Conservation (phyloP, 1,284 basidiomycete genomes). For the Afroboletus lepidellus region DNA sequence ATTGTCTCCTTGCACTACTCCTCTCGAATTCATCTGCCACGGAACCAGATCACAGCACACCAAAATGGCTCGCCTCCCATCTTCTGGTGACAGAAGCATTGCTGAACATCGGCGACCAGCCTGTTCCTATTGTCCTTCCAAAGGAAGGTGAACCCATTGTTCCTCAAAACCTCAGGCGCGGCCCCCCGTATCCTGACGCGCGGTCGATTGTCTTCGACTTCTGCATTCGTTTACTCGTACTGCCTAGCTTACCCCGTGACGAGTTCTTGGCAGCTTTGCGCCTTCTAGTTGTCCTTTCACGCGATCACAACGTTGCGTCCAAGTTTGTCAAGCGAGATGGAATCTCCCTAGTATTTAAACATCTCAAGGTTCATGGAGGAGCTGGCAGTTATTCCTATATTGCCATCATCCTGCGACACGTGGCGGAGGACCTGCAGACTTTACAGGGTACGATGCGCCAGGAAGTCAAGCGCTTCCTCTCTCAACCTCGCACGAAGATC, state of each 20-base stretch:
- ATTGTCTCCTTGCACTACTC: constrained; percentile 62
- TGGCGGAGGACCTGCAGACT: constrained; percentile 75
- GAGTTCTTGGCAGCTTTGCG: constrained; percentile 80
- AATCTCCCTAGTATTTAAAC: constrained; percentile 62
- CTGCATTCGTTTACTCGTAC: constrained; percentile 63
- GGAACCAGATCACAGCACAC: constrained; percentile 52
- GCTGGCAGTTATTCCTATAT: constrained; percentile 80
- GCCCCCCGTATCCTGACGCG: constrained; percentile 63
- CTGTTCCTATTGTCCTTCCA: constrained; percentile 58
- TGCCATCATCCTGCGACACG: constrained; percentile 85
- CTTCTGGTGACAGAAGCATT: constrained; percentile 82
- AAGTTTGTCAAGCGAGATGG: constrained; percentile 68
- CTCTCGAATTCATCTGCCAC: constrained; percentile 53
- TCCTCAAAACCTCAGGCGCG: constrained; percentile 50
- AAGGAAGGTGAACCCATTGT: constrained; percentile 66
- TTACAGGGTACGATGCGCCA: constrained; percentile 78
- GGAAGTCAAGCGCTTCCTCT: constrained; percentile 78
- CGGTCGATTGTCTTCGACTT: constrained; percentile 70
- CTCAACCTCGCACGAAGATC: constrained; percentile 65
- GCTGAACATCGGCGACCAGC: constrained; percentile 73
- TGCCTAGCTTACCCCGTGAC: constrained; percentile 66
- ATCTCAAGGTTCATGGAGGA: constrained; percentile 58
- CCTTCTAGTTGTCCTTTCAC: constrained; percentile 79
- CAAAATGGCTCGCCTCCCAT: constrained; percentile 83
- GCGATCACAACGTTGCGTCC: constrained; percentile 58